phyloP scores from a whole-genome alignment of 495 filamentous ascomycete genomes.

The Hyaloscypha finlandica region DNA sequence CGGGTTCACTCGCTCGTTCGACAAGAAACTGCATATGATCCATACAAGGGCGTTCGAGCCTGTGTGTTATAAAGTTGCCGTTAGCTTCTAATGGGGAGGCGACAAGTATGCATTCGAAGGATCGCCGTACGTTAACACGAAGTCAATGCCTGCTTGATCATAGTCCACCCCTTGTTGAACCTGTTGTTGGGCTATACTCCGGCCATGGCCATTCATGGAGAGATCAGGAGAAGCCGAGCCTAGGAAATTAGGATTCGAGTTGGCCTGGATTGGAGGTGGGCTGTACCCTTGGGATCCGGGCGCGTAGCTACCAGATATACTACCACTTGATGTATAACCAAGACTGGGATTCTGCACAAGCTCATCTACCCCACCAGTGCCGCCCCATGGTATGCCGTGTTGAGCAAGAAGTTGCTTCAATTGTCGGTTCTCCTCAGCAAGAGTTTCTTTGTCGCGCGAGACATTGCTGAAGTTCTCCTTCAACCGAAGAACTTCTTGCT shows the following conservation, averaged over 20 bases:
- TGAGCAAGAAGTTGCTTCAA: slow-evolving; percentile 73
- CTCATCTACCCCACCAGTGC: slow-evolving; percentile 45
- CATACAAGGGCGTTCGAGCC: slow-evolving; percentile 93
- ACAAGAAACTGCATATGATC: slow-evolving; percentile 84
- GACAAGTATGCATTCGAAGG: slow-evolving; percentile 64
- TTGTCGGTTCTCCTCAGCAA: slow-evolving; percentile 74
- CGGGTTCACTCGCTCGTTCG: slow-evolving; percentile 55
- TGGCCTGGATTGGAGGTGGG: slow-evolving; percentile 34
- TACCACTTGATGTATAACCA: slow-evolving; percentile 54
- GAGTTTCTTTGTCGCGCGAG: slow-evolving; percentile 63
- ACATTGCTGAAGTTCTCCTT: slow-evolving; percentile 63
- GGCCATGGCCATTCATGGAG: slow-evolving; percentile 34
- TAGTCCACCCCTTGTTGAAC: slow-evolving; percentile 66
- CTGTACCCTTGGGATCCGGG: slow-evolving; percentile 39
- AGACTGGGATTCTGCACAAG: slow-evolving; percentile 44
- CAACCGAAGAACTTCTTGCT: slow-evolving; percentile 79
- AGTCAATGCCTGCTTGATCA: slow-evolving; percentile 88
- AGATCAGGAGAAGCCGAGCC: slow-evolving; percentile 4
- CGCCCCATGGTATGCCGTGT: slow-evolving; percentile 66
- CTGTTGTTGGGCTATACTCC: slow-evolving; percentile 33
- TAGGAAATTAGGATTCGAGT: slow-evolving; percentile 6
- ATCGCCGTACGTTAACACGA: slow-evolving; percentile 88
- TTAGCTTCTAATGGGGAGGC: slow-evolving; percentile 60
- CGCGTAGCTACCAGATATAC: slow-evolving; percentile 59
- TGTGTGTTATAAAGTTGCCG: slow-evolving; percentile 42